These are phyloP conservation scores for Globisporangium lucens DNA, from an alignment of 352 stramenopile species.

Conservation along the genomic window DNA sequence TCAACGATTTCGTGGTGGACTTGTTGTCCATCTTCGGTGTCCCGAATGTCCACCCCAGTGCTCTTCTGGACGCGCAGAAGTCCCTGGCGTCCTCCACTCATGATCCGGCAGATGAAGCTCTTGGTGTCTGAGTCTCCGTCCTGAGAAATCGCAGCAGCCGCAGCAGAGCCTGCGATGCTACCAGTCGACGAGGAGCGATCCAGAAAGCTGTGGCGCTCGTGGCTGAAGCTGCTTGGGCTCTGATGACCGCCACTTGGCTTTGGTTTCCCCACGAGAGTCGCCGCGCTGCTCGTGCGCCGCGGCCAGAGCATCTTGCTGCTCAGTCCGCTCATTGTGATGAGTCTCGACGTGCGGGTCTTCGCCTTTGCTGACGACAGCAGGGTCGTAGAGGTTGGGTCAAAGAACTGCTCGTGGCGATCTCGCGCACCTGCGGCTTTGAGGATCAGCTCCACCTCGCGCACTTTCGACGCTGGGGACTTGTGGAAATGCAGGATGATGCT, in stretches of 20 bases:
- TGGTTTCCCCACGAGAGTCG: background rate
- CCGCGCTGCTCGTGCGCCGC: slow-evolving; percentile 1
- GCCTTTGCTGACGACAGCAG: background rate
- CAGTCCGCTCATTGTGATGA: slow-evolving; percentile 18
- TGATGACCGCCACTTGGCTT: background rate
- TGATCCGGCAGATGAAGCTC: slow-evolving; percentile 29
- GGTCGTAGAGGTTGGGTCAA: background rate
- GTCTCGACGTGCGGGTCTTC: slow-evolving; percentile 10
- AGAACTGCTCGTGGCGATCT: slow-evolving; percentile 19
- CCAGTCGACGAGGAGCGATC: slow-evolving; percentile 2
- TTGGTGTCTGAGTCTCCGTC: slow-evolving; percentile 17
- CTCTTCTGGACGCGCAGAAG: slow-evolving; percentile 28
- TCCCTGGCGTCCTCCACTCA: slow-evolving; percentile 17
- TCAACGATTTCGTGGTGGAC: background rate
- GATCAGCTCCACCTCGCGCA: slow-evolving; percentile 48
- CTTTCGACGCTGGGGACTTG: slow-evolving; percentile 37
- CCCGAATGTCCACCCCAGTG: slow-evolving; percentile 10
- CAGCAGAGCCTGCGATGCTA: background rate
- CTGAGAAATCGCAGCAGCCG: background rate
- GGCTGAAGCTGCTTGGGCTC: slow-evolving; percentile 13
- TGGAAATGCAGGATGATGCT: slow-evolving; percentile 79
- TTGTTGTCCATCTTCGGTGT: background rate
- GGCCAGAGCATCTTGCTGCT: slow-evolving; percentile 14
- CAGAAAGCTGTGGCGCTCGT: slow-evolving; percentile 17
- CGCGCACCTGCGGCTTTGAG: slow-evolving; percentile 46